Percentiles rank a stretch among this genome's conserved stretches.
phyloP scores from a whole-genome alignment of 2,329 filamentous ascomycete genomes.

The Clathrospora elynae region DNA sequence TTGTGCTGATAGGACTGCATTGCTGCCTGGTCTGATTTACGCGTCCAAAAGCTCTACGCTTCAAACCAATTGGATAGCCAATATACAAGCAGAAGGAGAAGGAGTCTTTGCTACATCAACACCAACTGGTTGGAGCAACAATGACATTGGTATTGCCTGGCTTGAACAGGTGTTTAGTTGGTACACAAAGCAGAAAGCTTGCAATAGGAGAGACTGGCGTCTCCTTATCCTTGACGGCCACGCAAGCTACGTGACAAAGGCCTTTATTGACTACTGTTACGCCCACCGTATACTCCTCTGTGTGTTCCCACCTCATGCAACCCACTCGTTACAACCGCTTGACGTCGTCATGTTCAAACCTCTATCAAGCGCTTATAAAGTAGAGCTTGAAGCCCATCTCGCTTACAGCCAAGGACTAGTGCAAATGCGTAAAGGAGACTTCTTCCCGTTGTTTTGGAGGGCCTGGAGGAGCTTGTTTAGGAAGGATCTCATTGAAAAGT shows the following conservation, averaged over 20 bases:
- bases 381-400: not conserved
- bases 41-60: too few species aligned
- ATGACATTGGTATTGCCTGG: not conserved
- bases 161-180: not conserved
- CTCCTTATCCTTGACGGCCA: not conserved
- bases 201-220: not conserved
- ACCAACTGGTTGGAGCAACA: not conserved
- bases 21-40: not conserved
- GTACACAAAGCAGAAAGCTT: not conserved
- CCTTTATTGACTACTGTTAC: conserved; percentile 7
- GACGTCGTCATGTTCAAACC: conserved; percentile 4
- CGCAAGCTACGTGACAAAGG: conserved; percentile 2
- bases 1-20: conserved; percentile 2
- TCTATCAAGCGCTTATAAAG: not conserved
- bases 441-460: conserved; percentile 1
- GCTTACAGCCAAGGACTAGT: conserved; percentile 3
- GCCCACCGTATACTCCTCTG: conserved; percentile 1
- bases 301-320: conserved; percentile 7
- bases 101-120: not conserved
- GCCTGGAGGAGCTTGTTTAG: too few species aligned
- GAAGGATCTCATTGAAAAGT: too few species aligned
- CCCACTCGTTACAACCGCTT: conserved; percentile 6
- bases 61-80: not conserved
- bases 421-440: conserved; percentile 1
- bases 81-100: not conserved